Evolutionary conservation across 805 yeast genomes (phyloP), one percentile per base, ranked within the genome.

Genomic region (Kluyveromyces nonfermentans): DNA sequence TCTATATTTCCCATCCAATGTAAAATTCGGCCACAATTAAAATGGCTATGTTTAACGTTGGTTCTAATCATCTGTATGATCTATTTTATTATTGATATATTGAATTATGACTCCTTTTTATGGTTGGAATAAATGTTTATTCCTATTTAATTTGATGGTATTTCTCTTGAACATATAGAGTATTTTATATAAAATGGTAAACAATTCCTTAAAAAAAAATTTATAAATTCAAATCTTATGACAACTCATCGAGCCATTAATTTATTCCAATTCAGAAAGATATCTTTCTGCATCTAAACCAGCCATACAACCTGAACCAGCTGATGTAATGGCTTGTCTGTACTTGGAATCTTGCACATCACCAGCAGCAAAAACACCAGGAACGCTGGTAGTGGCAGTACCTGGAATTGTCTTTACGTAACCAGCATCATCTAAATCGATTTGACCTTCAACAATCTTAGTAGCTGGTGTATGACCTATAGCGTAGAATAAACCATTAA

Each of bases 221-320:
- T 25, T 14, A 25, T 25, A 25, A 25, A 10, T 25, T 25, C 7
- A 14, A 6, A 25, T 6, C 30, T n/a, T n/a, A n/a, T n/a, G n/a
- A 14, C 7, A 25, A 25, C 12, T 25, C 12, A 14, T 25, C 12
- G 3, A 14, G n/a, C n/a, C 19, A 16, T 9, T 12, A 7, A 40
- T 35, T 45, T 63, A 69, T 46, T 70, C 73, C 43, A 60, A 56
- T 53, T 85, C 94, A 37, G 90, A 70, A 49, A 89, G 64, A 65
- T 74, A 84, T 65, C 78, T 82, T 71, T 89, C 97, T 60, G 90
- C 86, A 59, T 93, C 97, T 49, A 93, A 76, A 48, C 95, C 98
- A 58, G 98, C 98, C 97, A 89, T 90, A 75, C 98, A 93, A 51
- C 98, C 98, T 50, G 96, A 77, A 62, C 98, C 98, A n/a, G 98